Base-by-base conservation (phyloP, 495 filamentous ascomycete species). In the Hyaloscypha finlandica region DNA sequence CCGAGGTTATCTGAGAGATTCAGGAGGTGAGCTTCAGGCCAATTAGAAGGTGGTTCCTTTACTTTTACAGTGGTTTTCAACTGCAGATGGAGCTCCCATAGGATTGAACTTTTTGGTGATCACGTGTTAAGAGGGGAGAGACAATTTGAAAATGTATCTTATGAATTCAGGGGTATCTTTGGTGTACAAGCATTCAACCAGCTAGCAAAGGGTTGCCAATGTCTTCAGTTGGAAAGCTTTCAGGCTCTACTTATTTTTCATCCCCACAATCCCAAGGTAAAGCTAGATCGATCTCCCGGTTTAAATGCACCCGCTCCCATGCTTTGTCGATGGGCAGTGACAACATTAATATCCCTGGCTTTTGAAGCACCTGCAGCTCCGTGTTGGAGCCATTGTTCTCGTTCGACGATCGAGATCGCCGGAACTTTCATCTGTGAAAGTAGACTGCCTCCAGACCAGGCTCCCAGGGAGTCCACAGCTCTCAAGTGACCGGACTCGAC, bases 391-490 rank as follows among this genome's bases (percentile, higher is more conserved):
- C 92, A 97, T 45, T 86, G 84, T 56, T 99, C 96, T 51, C 91
- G 82, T 68, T 98, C 96, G 45, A 98, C 85, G 71, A 93, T 90
- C 3, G 93, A 88, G 54, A 93, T 79, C 0, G 92, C 90, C 32
- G 87, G 87, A 31, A 95, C 82, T 70, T 93, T 93, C 70, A 97
- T 78, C 59, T 88, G 88, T 0, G 89, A 89, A 2, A 94, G 77
- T 60, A 99, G 74, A 78, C 93, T 97, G 5, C 89, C 93, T 20
- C 95, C 95, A 42, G 88, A 87, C 94, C 95, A 99, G 6, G 92
- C 81, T 0, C 95, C 95, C 0, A 98, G 79, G 6, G 90, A 92
- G 71, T 96, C 90, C 14, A 97, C 80, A 19, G 89, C 90, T 2
- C 92, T 85, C 29, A 97, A 77, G 20, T 85, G 74, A 8, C 91